Percentiles rank a stretch among this genome's conserved stretches.
Conservation (phyloP, 352 stramenopile genomes). For the Phytophthora cajani region DNA sequence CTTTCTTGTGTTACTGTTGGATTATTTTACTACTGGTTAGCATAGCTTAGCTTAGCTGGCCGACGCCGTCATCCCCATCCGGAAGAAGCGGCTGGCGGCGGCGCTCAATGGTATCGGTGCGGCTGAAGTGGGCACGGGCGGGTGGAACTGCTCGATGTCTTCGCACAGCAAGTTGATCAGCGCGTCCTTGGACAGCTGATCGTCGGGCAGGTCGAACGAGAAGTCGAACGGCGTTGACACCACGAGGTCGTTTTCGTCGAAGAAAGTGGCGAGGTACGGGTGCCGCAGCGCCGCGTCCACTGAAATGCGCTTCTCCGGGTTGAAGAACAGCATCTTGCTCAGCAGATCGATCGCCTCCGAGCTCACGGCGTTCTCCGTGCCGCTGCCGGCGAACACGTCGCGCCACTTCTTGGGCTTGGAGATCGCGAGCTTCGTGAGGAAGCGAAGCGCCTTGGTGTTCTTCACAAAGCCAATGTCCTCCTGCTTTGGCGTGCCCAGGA, state of each 20-base stretch:
- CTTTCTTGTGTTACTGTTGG: constrained; percentile 22
- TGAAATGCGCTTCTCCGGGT: constrained; percentile 77
- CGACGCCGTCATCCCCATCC: constrained; percentile 60
- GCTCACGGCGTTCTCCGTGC: constrained; percentile 35
- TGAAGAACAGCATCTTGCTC: constrained; percentile 74
- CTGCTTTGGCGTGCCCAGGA: constrained; percentile 71
- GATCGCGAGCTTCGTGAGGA: constrained; percentile 83
- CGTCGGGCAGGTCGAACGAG: constrained; percentile 70
- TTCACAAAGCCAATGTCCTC: constrained; percentile 86
- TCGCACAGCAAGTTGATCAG: constrained; percentile 65
- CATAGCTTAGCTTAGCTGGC: constrained; percentile 35
- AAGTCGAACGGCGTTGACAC: constrained; percentile 60
- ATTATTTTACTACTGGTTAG: constrained; percentile 36
- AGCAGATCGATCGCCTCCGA: constrained; percentile 66
- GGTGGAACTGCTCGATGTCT: constrained; percentile 71
- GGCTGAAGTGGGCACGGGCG: constrained; percentile 30
- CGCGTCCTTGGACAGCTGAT: constrained; percentile 67
- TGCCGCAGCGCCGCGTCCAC: constrained; percentile 62
- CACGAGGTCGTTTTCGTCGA: constrained; percentile 73
- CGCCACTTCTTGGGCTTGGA: constrained; percentile 78
- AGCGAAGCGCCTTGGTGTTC: constrained; percentile 90
- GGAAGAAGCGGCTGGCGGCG: constrained; percentile 47
- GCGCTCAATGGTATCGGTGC: constrained; percentile 25
- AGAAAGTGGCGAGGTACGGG: constrained; percentile 87
- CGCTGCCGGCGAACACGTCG: constrained; percentile 59